Conservation (phyloP, 2,329 filamentous ascomycete species). For the Talaromyces sp. region DNA sequence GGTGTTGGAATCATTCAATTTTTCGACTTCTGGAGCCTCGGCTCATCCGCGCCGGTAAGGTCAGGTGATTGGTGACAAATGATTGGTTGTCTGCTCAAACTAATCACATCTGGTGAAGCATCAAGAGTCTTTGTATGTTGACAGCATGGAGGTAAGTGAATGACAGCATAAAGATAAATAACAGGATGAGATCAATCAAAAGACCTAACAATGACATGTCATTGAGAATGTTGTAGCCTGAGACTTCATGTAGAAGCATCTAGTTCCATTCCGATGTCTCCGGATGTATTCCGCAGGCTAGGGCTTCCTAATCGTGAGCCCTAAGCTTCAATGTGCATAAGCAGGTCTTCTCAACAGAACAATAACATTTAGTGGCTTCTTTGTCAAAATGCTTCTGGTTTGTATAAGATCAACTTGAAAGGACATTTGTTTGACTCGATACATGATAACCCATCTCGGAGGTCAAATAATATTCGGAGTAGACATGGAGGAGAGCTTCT, state of each 20-base stretch:
- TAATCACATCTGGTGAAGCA: not conserved
- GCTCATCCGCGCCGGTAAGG: not conserved
- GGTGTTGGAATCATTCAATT: not conserved
- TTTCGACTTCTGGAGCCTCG: not conserved
- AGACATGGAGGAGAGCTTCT: not conserved
- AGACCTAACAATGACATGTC: not conserved
- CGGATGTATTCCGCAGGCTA: not conserved
- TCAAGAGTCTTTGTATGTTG: not conserved
- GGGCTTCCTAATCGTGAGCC: not conserved
- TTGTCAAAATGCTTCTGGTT: not conserved
- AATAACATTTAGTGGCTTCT: not conserved
- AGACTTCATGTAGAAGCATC: not conserved
- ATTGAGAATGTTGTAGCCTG: not conserved
- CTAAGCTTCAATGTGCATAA: not conserved
- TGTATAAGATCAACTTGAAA: not conserved
- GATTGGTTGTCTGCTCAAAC: not conserved
- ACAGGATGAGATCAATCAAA: not conserved
- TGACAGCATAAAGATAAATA: too few relatives aligned
- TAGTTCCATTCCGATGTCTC: not conserved
- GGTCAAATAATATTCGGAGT: not conserved
- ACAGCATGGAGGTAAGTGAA: not conserved
- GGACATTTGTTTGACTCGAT: not conserved
- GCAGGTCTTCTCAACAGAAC: not conserved
- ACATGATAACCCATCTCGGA: not conserved
- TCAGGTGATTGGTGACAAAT: not conserved